Percentiles rank a stretch among this genome's conserved stretches.
These are phyloP conservation scores for Quercus wislizeni DNA, from an alignment of 306 rosid genomes.

Conservation along the genomic window DNA sequence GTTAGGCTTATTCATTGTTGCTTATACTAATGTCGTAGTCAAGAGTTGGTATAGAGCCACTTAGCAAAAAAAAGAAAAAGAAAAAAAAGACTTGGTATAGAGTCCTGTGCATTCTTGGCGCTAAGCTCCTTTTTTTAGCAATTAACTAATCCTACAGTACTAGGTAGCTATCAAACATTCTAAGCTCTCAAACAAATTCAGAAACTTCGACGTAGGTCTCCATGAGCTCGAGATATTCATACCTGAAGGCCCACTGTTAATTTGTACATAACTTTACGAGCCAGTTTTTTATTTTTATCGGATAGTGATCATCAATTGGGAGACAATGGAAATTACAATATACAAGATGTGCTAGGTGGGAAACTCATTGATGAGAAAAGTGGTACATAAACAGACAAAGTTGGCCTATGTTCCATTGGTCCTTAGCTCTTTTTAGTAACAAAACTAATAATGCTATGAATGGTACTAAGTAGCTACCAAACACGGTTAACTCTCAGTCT, in stretches of 20 bases:
- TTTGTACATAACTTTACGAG: background rate
- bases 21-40: too few species aligned
- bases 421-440: too few species aligned
- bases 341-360: conserved; percentile 2
- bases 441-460: too few species aligned
- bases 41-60: background rate
- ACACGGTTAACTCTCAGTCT: too few species aligned
- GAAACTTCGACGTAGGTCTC: conserved; percentile 44
- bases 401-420: too few species aligned
- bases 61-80: background rate
- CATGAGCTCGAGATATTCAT: background rate
- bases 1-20: too few species aligned
- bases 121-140: background rate
- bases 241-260: conserved; percentile 33
- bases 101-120: background rate
- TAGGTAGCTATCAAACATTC: background rate
- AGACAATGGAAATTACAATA: conserved; percentile 16
- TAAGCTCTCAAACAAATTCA: background rate
- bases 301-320: conserved; percentile 22
- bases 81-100: too few species aligned
- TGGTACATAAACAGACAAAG: too few species aligned
- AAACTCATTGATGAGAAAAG: too few species aligned
- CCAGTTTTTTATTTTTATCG: conserved; percentile 24
- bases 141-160: background rate
- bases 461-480: too few species aligned